A percentile compares a stretch with the other conserved stretches of the same genome.
Evolutionary conservation across 2,329 filamentous ascomycete genomes (phyloP).

Genomic region (Sporothrix dimorphospora): DNA sequence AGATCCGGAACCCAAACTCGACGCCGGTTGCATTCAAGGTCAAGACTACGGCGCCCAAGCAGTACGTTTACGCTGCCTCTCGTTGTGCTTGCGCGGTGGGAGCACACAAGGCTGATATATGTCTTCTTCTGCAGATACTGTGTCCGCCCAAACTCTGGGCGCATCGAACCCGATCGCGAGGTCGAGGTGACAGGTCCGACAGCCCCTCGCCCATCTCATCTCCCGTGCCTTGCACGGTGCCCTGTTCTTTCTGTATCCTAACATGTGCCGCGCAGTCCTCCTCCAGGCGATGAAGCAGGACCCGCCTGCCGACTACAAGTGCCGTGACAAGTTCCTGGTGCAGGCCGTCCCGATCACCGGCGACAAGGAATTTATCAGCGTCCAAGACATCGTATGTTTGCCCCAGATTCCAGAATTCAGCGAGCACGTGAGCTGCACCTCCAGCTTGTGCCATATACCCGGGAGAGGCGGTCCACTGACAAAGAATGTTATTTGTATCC

Average conservation of each 20-base stretch:
- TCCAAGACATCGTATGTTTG: conserved; percentile 74
- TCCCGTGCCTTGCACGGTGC: neutral
- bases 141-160: conserved; percentile 93
- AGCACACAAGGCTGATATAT: neutral
- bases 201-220: neutral
- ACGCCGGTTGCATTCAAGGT: conserved; percentile 76
- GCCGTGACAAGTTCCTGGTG: conserved; percentile 47
- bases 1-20: conserved; percentile 65
- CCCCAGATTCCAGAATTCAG: neutral
- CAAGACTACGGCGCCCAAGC: conserved; percentile 98
- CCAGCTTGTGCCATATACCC: neutral
- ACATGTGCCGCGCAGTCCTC: conserved; percentile 64
- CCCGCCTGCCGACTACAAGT: conserved; percentile 81
- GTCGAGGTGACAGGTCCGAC: conserved; percentile 86
- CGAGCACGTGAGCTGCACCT: neutral
- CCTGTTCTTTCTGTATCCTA: neutral
- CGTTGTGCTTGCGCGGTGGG: neutral
- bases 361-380: conserved; percentile 81
- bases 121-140: conserved; percentile 72
- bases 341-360: conserved; percentile 63
- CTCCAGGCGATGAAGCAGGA: conserved; percentile 98
- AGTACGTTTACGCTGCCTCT: conserved; percentile 60
- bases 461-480: neutral
- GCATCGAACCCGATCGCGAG: conserved; percentile 85
- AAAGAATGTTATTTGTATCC: neutral